phyloP scores from a whole-genome alignment of 805 yeast genomes.

The Gaillardinia entomophila region DNA sequence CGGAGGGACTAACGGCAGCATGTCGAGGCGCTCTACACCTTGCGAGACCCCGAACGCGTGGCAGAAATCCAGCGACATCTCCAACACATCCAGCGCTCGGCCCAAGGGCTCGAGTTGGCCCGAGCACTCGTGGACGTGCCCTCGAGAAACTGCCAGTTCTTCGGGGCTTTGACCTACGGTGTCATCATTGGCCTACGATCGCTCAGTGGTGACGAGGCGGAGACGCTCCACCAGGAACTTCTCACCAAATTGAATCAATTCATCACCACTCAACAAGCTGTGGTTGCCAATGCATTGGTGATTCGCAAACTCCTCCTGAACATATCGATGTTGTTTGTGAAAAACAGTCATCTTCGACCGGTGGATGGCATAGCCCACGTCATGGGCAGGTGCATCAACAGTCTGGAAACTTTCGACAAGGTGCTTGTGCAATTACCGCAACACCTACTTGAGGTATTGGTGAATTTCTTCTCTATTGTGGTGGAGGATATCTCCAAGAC shows the following conservation, averaged over 20 bases:
- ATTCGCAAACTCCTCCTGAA: neutral
- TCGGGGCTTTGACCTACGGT: slow-evolving; percentile 77
- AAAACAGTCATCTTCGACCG: too few relatives aligned
- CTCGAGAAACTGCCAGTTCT: slow-evolving; percentile 53
- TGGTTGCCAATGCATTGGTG: neutral
- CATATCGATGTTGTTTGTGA: neutral
- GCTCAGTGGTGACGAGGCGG: slow-evolving; percentile 7
- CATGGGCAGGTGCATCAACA: too few relatives aligned
- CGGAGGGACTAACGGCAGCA: too few relatives aligned
- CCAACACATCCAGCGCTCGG: slow-evolving; percentile 54
- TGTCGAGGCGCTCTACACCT: slow-evolving; percentile 41
- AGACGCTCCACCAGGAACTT: slow-evolving; percentile 10
- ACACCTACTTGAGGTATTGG: slow-evolving; percentile 7
- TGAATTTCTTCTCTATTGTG: slow-evolving; percentile 38
- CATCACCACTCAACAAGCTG: neutral
- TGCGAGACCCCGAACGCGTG: slow-evolving; percentile 33
- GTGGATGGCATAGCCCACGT: too few relatives aligned
- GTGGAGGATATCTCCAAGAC: slow-evolving; percentile 46
- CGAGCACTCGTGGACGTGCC: slow-evolving; percentile 38
- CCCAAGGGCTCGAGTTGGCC: slow-evolving; percentile 55
- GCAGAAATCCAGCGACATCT: slow-evolving; percentile 45
- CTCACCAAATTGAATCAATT: slow-evolving; percentile 1
- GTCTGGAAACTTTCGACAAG: too few relatives aligned
- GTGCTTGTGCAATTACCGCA: slow-evolving; percentile 1
- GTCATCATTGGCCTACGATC: slow-evolving; percentile 33